A percentile compares a stretch with the other conserved stretches of the same genome.
Evolutionary conservation across 225 moss, liverwort and hornwort genomes (phyloP).

Genomic region (Anthoceros angustus): DNA sequence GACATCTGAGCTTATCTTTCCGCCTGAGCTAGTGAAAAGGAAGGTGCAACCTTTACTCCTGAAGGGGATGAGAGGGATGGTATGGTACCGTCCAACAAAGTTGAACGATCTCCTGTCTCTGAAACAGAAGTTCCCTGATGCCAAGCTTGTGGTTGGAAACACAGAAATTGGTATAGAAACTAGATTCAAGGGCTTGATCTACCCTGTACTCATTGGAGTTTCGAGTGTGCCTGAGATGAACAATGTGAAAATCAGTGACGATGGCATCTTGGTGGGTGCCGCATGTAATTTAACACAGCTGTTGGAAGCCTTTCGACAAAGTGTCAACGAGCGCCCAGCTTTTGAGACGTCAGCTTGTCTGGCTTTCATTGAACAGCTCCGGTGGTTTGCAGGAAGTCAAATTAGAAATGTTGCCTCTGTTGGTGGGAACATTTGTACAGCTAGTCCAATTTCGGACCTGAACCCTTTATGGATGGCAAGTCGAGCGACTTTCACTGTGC

Average conservation of each 20-base stretch:
- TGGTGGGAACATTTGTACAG: conserved; percentile 90
- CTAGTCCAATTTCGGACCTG: conserved; percentile 90
- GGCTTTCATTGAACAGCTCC: conserved; percentile 65
- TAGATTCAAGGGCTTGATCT: conserved; percentile 54
- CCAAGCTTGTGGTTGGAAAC: conserved; percentile 79
- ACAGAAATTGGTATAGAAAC: conserved; percentile 90
- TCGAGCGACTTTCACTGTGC: conserved; percentile 46
- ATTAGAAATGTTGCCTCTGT: conserved; percentile 81
- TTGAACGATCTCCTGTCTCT: conserved; percentile 47
- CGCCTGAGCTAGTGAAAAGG: conserved; percentile 41
- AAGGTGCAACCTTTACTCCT: conserved; percentile 40
- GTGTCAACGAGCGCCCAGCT: conserved; percentile 29
- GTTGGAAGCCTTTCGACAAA: conserved; percentile 31
- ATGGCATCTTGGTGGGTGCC: conserved; percentile 72
- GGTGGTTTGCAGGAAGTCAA: conserved; percentile 82
- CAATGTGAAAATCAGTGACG: conserved; percentile 11
- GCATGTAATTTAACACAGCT: conserved; percentile 53
- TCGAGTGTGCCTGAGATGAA: conserved; percentile 66
- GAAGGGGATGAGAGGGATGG: conserved; percentile 47
- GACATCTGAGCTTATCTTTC: conserved; percentile 64
- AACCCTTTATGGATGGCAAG: conserved; percentile 85
- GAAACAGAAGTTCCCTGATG: conserved; percentile 34
- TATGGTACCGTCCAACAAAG: conserved; percentile 73
- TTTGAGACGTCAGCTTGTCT: conserved; percentile 45
- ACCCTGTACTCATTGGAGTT: conserved; percentile 79